phyloP scores from a whole-genome alignment of 257 asterid genomes.

The Eucommia ulmoides region DNA sequence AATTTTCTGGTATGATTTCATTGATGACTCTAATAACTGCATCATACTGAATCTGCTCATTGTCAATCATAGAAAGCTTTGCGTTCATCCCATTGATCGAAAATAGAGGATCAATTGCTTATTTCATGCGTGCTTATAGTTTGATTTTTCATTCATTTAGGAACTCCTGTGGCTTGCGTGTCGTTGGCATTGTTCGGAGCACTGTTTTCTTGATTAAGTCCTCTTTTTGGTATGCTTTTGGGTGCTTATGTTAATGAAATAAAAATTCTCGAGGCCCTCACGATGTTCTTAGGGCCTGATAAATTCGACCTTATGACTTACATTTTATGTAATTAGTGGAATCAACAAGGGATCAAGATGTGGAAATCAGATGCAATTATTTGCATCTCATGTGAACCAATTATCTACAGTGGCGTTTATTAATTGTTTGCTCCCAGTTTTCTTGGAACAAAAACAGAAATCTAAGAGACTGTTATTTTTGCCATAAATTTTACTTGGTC shows the following conservation, averaged over 20 bases:
- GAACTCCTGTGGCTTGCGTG: constrained; percentile 96
- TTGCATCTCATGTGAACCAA: no score
- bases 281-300: background rate
- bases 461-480: no score
- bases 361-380: constrained; percentile 79
- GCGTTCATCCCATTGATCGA: background rate
- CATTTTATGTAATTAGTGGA: constrained; percentile 79
- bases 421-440: no score
- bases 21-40: background rate
- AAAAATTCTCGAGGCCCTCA: background rate
- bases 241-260: constrained; percentile 15
- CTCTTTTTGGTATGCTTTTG: no score
- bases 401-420: no score
- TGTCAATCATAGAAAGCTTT: no score
- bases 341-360: constrained; percentile 84
- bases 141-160: constrained; percentile 24
- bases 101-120: background rate
- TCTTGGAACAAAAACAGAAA: no score
- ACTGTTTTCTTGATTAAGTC: constrained; percentile 87
- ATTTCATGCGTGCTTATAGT: no score
- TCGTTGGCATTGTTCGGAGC: constrained; percentile 90
- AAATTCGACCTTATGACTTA: no score
- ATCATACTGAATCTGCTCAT: no score
- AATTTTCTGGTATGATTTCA: constrained; percentile 64
- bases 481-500: no score